A percentile compares a stretch with the other conserved stretches of the same genome.
These are phyloP conservation scores for Nicotiana tabacum DNA, from an alignment of 257 asterid species.

Conservation along the genomic window DNA sequence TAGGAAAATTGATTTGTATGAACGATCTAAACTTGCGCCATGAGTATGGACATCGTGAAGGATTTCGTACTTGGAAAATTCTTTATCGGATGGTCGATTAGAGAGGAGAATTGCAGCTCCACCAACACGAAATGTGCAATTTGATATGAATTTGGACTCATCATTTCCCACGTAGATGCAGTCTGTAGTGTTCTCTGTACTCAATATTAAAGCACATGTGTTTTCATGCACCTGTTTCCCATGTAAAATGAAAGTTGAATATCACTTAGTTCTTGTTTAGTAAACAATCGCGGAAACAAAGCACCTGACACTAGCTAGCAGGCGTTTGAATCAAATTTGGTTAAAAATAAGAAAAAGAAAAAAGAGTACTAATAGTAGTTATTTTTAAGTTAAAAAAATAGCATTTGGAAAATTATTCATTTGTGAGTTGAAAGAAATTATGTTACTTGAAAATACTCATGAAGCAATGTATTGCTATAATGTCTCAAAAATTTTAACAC, in stretches of 20 bases:
- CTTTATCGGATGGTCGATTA: slow-evolving; percentile 20
- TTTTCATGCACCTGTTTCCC: slow-evolving; percentile 24
- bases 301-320: too few relatives aligned
- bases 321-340: background rate
- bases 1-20: slow-evolving; percentile 34
- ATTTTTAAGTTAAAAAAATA: too few relatives aligned
- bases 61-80: slow-evolving; percentile 31
- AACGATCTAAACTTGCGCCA: slow-evolving; percentile 27
- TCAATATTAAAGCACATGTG: slow-evolving; percentile 31
- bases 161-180: slow-evolving; percentile 40
- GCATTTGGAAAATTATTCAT: background rate
- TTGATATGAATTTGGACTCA: slow-evolving; percentile 40
- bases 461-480: too few relatives aligned
- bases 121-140: slow-evolving; percentile 43
- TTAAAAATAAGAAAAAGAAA: too few relatives aligned
- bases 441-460: too few relatives aligned
- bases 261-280: background rate
- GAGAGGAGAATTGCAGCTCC: slow-evolving; percentile 35
- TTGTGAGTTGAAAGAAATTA: too few relatives aligned
- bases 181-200: slow-evolving; percentile 41
- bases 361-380: too few relatives aligned
- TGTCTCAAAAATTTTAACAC: too few relatives aligned
- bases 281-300: background rate
- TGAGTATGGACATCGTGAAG: slow-evolving; percentile 33
- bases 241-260: background rate